A percentile compares a stretch with the other conserved stretches of the same genome.
Conservation (phyloP, 2,329 filamentous ascomycete genomes). For the Chrysoporthe cubensis region DNA sequence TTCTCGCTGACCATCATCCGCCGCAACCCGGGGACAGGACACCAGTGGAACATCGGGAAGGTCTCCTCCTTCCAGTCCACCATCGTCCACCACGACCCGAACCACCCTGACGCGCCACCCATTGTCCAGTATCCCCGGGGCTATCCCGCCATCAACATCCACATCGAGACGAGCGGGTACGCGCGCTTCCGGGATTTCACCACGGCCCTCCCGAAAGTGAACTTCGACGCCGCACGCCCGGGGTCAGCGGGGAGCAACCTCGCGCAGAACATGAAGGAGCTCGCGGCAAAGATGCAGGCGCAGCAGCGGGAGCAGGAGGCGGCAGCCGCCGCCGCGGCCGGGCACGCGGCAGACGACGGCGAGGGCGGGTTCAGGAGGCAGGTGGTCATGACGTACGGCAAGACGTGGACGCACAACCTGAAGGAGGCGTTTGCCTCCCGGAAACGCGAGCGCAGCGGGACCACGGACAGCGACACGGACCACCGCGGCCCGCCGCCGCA, state of each 20-base stretch:
- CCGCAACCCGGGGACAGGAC: constrained; percentile 69
- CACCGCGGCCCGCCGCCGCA: constrained; percentile 30
- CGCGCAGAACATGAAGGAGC: constrained; percentile 30
- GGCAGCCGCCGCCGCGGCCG: constrained; percentile 13
- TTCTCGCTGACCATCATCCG: constrained; percentile 70
- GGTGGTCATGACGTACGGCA: constrained; percentile 61
- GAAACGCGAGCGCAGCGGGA: constrained; percentile 34
- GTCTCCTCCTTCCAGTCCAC: constrained; percentile 60
- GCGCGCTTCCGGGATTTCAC: constrained; percentile 60
- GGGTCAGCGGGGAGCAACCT: constrained; percentile 26
- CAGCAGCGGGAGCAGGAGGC: constrained; percentile 22
- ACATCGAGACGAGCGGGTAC: constrained; percentile 60
- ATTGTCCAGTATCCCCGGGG: constrained; percentile 29
- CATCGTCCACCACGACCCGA: constrained; percentile 34
- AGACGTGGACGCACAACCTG: constrained; percentile 53
- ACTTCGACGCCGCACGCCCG: constrained; percentile 35
- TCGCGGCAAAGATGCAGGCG: constrained; percentile 24
- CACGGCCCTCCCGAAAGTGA: constrained; percentile 37
- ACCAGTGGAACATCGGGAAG: constrained; percentile 76
- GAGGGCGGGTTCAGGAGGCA: constrained; percentile 54
- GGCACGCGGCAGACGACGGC: constrained; percentile 27
- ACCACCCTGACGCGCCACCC: constrained; percentile 33
- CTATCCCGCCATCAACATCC: constrained; percentile 53
- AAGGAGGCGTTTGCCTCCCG: constrained; percentile 47
- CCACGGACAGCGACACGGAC: constrained; percentile 33